Evolutionary conservation across 2,329 filamentous ascomycete species (phyloP).

Genomic region (Dothideomycetidae sp.): DNA sequence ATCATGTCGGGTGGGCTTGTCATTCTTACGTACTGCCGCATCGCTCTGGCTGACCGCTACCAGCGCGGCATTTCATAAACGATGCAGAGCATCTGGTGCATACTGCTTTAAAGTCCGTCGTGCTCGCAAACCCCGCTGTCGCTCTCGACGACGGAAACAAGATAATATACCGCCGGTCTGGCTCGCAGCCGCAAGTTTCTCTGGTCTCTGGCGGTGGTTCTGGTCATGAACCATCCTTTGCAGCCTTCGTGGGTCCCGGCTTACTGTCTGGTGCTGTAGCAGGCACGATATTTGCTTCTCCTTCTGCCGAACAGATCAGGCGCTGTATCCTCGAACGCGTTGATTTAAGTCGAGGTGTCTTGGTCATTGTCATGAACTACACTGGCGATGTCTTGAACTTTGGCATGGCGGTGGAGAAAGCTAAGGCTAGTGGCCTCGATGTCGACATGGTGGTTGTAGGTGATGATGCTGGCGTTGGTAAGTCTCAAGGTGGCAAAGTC

Average conservation of each 20-base stretch:
- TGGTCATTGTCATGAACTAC: constrained; percentile 84
- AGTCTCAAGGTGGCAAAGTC: constrained; percentile 74
- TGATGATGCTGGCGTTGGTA: constrained; percentile 82
- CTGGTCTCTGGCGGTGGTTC: constrained; percentile 79
- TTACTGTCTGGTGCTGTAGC: constrained; percentile 70
- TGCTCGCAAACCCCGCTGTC: constrained; percentile 70
- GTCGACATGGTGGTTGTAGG: constrained; percentile 86
- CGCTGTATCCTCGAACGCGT: constrained; percentile 60
- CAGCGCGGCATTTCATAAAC: constrained; percentile 72
- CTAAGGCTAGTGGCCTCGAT: constrained; percentile 58
- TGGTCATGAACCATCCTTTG: constrained; percentile 81
- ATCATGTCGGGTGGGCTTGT: constrained; percentile 1
- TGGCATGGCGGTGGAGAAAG: constrained; percentile 75
- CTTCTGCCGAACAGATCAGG: constrained; percentile 69
- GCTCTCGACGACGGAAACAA: constrained; percentile 69
- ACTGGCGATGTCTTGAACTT: constrained; percentile 27
- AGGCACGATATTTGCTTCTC: constrained; percentile 75
- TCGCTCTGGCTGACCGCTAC: constrained; percentile 1
- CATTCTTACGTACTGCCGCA: too few relatives aligned
- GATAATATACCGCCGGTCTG: constrained; percentile 60
- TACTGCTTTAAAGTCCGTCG: constrained; percentile 60
- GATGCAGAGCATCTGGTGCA: constrained; percentile 67
- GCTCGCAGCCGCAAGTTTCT: constrained; percentile 49
- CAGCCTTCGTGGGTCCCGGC: constrained; percentile 69
- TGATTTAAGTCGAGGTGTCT: constrained; percentile 55